Evolutionary conservation across 768 basidiomycete genomes (phyloP).

Genomic region (Lentinula aciculospora): DNA sequence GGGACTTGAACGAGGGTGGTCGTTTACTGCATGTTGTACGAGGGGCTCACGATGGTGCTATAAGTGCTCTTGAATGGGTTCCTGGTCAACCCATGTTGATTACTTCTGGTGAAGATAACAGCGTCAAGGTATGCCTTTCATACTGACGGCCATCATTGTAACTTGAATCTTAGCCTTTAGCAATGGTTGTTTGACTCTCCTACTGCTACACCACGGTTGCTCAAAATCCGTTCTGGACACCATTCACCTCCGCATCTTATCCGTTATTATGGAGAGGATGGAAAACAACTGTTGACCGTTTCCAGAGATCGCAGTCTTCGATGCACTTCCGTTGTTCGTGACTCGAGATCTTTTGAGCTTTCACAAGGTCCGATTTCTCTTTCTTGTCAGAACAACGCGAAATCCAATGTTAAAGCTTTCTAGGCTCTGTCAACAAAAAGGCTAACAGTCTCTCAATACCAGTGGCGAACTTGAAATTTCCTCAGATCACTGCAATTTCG

Average conservation of each 20-base stretch:
- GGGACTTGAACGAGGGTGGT: slow-evolving; percentile 85
- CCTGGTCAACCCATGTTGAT: slow-evolving; percentile 89
- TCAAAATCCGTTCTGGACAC: slow-evolving; percentile 93
- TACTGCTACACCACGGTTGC: slow-evolving; percentile 73
- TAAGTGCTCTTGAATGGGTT: slow-evolving; percentile 86
- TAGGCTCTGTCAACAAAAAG: slow-evolving; percentile 81
- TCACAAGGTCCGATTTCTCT: slow-evolving; percentile 65
- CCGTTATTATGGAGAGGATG: slow-evolving; percentile 95
- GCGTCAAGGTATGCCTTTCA: slow-evolving; percentile 67
- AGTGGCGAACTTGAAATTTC: slow-evolving; percentile 77
- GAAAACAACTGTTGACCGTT: slow-evolving; percentile 87
- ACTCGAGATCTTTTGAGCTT: slow-evolving; percentile 91
- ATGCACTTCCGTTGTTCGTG: slow-evolving; percentile 89
- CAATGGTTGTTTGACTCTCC: slow-evolving; percentile 99
- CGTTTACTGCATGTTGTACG: slow-evolving; percentile 79
- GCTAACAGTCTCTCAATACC: slow-evolving; percentile 75
- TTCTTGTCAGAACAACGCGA: not conserved
- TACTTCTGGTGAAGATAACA: slow-evolving; percentile 90
- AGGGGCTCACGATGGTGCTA: slow-evolving; percentile 83
- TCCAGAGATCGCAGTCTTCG: slow-evolving; percentile 86
- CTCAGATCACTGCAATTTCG: slow-evolving; percentile 71
- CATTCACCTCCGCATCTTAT: slow-evolving; percentile 87
- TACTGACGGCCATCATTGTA: not conserved
- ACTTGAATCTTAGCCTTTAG: slow-evolving; percentile 32
- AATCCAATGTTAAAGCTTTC: not conserved